phyloP scores from a whole-genome alignment of 352 stramenopile genomes.

The Peronospora destructor region DNA sequence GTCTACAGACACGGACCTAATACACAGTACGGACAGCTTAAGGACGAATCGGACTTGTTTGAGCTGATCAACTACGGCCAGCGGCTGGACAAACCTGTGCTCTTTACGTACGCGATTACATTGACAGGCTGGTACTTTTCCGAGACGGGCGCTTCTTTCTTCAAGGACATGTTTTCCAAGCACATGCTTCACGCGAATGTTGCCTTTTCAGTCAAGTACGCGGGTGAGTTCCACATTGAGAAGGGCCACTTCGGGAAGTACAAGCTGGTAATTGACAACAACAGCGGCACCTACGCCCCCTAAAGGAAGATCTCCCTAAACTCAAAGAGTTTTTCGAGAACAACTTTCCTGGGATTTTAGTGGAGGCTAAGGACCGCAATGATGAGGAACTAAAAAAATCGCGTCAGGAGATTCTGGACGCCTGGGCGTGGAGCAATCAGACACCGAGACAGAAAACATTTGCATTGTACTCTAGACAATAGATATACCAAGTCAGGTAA shows the following conservation, averaged over 20 bases:
- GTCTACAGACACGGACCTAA: slow-evolving; percentile 24
- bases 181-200: slow-evolving; percentile 34
- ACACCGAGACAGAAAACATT: neutral
- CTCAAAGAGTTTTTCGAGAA: slow-evolving; percentile 30
- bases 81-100: slow-evolving; percentile 25
- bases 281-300: slow-evolving; percentile 38
- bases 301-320: slow-evolving; percentile 26
- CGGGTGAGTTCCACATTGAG: slow-evolving; percentile 33
- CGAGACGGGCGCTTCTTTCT: slow-evolving; percentile 35
- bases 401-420: slow-evolving; percentile 29
- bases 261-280: slow-evolving; percentile 40
- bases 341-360: slow-evolving; percentile 31
- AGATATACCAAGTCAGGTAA: neutral
- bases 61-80: slow-evolving; percentile 28
- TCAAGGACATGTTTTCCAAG: slow-evolving; percentile 45
- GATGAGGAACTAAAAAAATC: slow-evolving; percentile 20
- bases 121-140: slow-evolving; percentile 37
- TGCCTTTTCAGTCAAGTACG: slow-evolving; percentile 29
- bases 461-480: neutral
- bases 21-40: slow-evolving; percentile 19
- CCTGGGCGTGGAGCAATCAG: slow-evolving; percentile 17
- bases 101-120: slow-evolving; percentile 38
- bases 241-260: slow-evolving; percentile 21
- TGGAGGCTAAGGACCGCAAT: slow-evolving; percentile 24
- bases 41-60: slow-evolving; percentile 23